A percentile compares a stretch with the other conserved stretches of the same genome.
Conservation (phyloP, 2,329 filamentous ascomycete species). For the Diaporthe aspalathi region DNA sequence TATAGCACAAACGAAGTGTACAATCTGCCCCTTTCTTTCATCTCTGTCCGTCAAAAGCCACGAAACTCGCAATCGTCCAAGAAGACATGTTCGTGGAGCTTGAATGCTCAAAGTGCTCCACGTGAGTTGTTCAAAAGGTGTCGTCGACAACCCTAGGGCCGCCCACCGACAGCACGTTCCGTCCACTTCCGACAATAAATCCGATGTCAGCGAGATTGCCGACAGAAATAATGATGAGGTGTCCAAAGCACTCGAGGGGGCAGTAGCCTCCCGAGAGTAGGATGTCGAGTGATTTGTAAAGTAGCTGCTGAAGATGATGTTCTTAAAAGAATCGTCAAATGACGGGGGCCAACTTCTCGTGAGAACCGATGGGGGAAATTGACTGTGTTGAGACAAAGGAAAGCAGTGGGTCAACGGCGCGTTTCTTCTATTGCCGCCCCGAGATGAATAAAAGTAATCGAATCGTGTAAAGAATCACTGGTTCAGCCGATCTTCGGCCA, state of each 20-base stretch:
- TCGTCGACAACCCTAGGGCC: constrained; percentile 9
- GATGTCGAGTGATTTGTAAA: constrained; percentile 53
- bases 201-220: constrained; percentile 30
- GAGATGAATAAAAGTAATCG: constrained; percentile 16
- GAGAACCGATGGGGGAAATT: constrained; percentile 46
- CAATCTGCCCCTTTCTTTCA: constrained; percentile 20
- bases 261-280: constrained; percentile 53
- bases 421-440: not conserved
- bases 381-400: constrained; percentile 34
- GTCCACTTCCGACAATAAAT: constrained; percentile 36
- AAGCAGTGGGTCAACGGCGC: not conserved
- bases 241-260: constrained; percentile 53
- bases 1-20: constrained; percentile 35
- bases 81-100: not conserved
- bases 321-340: constrained; percentile 50
- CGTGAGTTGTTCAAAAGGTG: constrained; percentile 35
- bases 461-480: constrained; percentile 22
- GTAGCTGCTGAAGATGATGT: constrained; percentile 52
- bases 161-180: constrained; percentile 17
- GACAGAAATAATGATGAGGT: constrained; percentile 50
- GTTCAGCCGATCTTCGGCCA: not conserved
- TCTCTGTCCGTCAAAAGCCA: not conserved
- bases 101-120: constrained; percentile 28
- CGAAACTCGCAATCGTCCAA: constrained; percentile 2
- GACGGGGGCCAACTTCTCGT: constrained; percentile 44